Percentiles rank a stretch among this genome's conserved stretches.
Conservation (phyloP, 2,329 filamentous ascomycete species). For the Fusarium chlamydosporum region DNA sequence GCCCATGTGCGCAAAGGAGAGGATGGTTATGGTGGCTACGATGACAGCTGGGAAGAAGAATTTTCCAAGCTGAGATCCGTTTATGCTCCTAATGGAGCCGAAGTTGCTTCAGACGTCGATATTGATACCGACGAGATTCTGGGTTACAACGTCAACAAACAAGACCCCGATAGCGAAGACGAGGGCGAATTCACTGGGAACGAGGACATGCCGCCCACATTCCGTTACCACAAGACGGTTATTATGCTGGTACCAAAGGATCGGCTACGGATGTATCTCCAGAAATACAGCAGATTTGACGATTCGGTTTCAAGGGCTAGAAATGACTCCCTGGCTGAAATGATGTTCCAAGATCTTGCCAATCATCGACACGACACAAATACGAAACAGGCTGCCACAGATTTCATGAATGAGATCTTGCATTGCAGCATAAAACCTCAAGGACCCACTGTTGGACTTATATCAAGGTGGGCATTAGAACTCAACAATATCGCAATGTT, state of each 20-base stretch:
- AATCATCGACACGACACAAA: background rate
- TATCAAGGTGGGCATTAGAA: conserved; percentile 29
- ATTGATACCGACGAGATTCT: conserved; percentile 9
- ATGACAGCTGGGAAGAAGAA: background rate
- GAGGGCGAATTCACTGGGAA: conserved; percentile 16
- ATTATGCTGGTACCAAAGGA: conserved; percentile 16
- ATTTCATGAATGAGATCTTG: background rate
- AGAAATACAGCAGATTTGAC: accelerated
- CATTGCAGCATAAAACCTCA: background rate
- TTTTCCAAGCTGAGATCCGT: background rate
- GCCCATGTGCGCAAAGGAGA: background rate
- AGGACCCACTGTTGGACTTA: background rate
- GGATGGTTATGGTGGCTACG: background rate
- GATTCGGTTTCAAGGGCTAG: background rate
- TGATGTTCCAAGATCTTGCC: conserved; percentile 21
- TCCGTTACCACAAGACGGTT: conserved; percentile 28
- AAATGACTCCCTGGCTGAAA: conserved; percentile 6
- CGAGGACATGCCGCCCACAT: background rate
- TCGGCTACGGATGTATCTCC: background rate
- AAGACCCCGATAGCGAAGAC: conserved; percentile 8
- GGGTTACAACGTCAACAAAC: background rate
- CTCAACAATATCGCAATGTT: background rate
- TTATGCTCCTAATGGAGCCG: background rate
- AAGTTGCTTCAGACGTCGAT: conserved; percentile 1
- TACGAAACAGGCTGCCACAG: conserved; percentile 2